A percentile compares a stretch with the other conserved stretches of the same genome.
Evolutionary conservation across 108 stramenopile species (phyloP).

Genomic region (Cyclotella baltica): DNA sequence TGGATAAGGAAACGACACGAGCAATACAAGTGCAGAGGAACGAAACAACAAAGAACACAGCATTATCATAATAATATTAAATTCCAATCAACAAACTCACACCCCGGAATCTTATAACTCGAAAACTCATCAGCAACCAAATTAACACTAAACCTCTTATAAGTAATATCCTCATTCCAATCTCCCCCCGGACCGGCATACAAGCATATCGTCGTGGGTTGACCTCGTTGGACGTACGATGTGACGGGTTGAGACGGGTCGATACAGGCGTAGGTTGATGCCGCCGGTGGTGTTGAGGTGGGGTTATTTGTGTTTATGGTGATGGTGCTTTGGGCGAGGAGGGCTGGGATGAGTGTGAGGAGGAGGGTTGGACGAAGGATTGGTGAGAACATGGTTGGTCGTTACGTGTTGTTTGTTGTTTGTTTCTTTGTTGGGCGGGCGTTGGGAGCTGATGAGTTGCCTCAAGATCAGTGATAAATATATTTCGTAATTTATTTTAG

Average conservation of each 20-base stretch:
- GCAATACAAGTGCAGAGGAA: no score
- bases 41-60: no score
- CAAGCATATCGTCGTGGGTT: slow-evolving; percentile 45
- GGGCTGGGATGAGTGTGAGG: background rate
- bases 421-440: no score
- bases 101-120: slow-evolving; percentile 45
- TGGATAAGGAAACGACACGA: no score
- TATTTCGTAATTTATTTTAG: no score
- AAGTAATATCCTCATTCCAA: slow-evolving; percentile 43
- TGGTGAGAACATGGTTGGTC: background rate
- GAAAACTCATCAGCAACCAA: slow-evolving; percentile 52
- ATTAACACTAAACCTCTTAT: slow-evolving; percentile 48
- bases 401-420: background rate
- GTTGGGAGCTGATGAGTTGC: no score
- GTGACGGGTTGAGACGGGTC: slow-evolving; percentile 34
- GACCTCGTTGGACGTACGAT: slow-evolving; percentile 27
- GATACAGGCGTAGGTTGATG: slow-evolving; percentile 24
- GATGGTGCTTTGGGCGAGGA: background rate
- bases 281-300: background rate
- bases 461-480: no score
- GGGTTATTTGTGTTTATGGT: background rate
- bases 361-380: background rate
- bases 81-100: slow-evolving; percentile 21
- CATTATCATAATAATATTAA: background rate
- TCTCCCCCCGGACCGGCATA: slow-evolving; percentile 44